Percentiles rank a stretch among this genome's conserved stretches.
Evolutionary conservation across 306 rosid genomes (phyloP).

Genomic region (Cercis canadensis): DNA sequence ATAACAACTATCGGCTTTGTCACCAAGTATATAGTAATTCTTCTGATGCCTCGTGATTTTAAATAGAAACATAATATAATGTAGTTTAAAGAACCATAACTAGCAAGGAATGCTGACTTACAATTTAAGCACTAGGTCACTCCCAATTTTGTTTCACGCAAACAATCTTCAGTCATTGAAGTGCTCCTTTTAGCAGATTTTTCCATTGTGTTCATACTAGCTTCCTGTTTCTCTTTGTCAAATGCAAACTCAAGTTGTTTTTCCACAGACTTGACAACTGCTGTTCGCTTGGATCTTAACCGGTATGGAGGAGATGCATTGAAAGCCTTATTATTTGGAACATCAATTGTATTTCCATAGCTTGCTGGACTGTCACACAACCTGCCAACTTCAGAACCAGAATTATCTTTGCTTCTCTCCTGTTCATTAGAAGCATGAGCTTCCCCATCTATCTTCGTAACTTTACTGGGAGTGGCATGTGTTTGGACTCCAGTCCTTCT

Average conservation of each 20-base stretch:
- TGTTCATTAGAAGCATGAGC: slow-evolving; percentile 47
- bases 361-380: slow-evolving; percentile 56
- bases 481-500: slow-evolving; percentile 58
- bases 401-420: slow-evolving; percentile 42
- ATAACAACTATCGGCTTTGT: slow-evolving; percentile 20
- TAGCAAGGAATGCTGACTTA: slow-evolving; percentile 46
- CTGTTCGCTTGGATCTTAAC: slow-evolving; percentile 82
- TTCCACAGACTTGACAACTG: slow-evolving; percentile 82
- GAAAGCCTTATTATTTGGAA: slow-evolving; percentile 61
- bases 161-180: slow-evolving; percentile 51
- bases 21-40: background rate
- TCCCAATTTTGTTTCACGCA: slow-evolving; percentile 57
- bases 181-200: slow-evolving; percentile 49
- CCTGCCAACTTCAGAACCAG: slow-evolving; percentile 51
- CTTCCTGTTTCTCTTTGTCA: slow-evolving; percentile 66
- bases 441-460: slow-evolving; percentile 46
- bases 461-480: slow-evolving; percentile 46
- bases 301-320: slow-evolving; percentile 96
- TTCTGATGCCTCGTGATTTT: slow-evolving; percentile 3
- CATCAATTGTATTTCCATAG: slow-evolving; percentile 45
- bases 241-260: slow-evolving; percentile 85
- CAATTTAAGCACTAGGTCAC: slow-evolving; percentile 58
- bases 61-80: slow-evolving; percentile 29
- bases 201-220: slow-evolving; percentile 43
- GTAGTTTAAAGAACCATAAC: too few species aligned